A percentile compares a stretch with the other conserved stretches of the same genome.
phyloP scores from a whole-genome alignment of 257 asterid species.

The Anisodus acutangulus region DNA sequence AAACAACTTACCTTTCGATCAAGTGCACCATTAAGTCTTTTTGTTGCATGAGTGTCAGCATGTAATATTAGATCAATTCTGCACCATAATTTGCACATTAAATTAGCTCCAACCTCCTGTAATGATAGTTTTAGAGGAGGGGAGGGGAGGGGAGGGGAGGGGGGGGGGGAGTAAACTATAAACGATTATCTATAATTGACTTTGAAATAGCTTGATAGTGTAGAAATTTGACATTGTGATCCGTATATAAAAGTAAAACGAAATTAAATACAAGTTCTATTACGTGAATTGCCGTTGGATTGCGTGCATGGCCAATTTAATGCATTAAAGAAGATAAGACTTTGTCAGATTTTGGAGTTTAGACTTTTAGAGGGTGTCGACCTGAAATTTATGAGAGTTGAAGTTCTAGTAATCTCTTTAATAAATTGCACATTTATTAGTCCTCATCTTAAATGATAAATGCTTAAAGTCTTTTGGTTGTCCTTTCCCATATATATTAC shows the following conservation, averaged over 20 bases:
- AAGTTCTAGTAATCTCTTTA: neutral
- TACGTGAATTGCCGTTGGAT: too few species aligned
- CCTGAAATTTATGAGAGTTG: neutral
- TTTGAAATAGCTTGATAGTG: neutral
- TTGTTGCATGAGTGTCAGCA: too few species aligned
- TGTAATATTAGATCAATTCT: too few species aligned
- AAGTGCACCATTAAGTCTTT: too few species aligned
- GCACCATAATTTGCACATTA: too few species aligned
- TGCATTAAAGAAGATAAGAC: neutral
- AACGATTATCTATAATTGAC: neutral
- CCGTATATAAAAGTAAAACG: neutral
- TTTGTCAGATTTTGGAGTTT: neutral
- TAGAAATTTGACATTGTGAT: neutral
- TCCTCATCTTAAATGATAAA: neutral
- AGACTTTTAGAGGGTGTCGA: neutral
- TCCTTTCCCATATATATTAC: too few species aligned
- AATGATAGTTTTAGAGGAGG: too few species aligned
- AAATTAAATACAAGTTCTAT: neutral
- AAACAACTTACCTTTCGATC: too few species aligned
- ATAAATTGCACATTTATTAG: neutral
- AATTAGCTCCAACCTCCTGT: too few species aligned
- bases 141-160: too few species aligned
- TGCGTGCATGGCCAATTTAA: neutral
- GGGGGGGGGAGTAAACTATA: neutral
- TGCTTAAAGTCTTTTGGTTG: neutral